Percentiles rank a stretch among this genome's conserved stretches.
These are phyloP conservation scores for Podospora fimiseda DNA, from an alignment of 495 filamentous ascomycete genomes.

Conservation along the genomic window DNA sequence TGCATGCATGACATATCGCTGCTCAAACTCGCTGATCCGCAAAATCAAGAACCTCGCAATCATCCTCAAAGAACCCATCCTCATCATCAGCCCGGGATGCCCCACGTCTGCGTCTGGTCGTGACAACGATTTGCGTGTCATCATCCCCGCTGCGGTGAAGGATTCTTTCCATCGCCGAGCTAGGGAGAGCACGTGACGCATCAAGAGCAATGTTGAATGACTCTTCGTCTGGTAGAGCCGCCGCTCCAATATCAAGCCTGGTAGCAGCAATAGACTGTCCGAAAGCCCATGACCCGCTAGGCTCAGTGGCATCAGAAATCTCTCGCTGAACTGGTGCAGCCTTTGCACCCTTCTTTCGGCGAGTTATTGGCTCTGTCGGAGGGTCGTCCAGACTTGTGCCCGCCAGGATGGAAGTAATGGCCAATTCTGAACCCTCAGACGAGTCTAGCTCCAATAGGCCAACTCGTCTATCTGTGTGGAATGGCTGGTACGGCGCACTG, in stretches of 20 bases:
- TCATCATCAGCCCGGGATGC: conserved; percentile 46
- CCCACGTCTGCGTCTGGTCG: conserved; percentile 64
- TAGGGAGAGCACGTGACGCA: conserved; percentile 46
- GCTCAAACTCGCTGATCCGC: conserved; percentile 72
- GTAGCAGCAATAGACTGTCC: conserved; percentile 55
- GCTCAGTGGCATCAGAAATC: not conserved
- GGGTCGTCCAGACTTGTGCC: conserved; percentile 25
- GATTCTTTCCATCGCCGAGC: conserved; percentile 51
- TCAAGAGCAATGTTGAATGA: conserved; percentile 43
- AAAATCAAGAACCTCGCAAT: conserved; percentile 89
- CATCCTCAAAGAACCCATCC: conserved; percentile 90
- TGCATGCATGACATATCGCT: conserved; percentile 9
- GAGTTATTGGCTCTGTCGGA: conserved; percentile 5
- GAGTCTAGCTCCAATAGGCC: conserved; percentile 48
- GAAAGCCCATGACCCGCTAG: conserved; percentile 56
- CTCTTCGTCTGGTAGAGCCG: conserved; percentile 47
- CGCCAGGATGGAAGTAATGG: conserved; percentile 27
- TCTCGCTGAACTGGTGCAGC: not conserved
- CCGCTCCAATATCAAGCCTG: conserved; percentile 55
- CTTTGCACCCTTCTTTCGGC: conserved; percentile 18
- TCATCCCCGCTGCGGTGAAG: conserved; percentile 58
- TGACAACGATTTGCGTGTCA: conserved; percentile 70
- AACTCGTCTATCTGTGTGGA: conserved; percentile 80
- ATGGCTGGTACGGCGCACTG: conserved; percentile 81
- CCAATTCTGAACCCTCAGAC: conserved; percentile 14